Percentiles rank a stretch among this genome's conserved stretches.
Conservation (phyloP, 225 moss, liverwort and hornwort species). For the Ulota crispa region DNA sequence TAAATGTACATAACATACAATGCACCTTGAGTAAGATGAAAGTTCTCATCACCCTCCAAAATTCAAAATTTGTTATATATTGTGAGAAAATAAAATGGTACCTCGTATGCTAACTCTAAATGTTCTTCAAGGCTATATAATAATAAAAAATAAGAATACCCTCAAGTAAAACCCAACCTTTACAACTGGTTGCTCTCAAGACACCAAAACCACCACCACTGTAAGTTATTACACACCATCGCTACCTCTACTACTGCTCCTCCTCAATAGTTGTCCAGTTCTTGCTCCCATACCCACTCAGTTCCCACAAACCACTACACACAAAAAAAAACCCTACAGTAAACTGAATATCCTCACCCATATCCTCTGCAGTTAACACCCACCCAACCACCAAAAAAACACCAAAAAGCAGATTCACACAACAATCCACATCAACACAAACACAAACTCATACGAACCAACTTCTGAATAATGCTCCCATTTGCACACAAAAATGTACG, state of each 20-base stretch:
- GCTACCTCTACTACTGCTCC: not conserved
- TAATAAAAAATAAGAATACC: conserved; percentile 40
- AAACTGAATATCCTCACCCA: not conserved
- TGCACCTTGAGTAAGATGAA: not conserved
- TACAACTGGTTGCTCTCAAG: conserved; percentile 2
- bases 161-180: conserved; percentile 19
- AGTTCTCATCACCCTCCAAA: not conserved
- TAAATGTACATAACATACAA: too few species aligned
- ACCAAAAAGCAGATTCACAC: not conserved
- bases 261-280: conserved; percentile 46
- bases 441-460: not conserved
- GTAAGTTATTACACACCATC: not conserved
- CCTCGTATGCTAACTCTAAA: conserved; percentile 19
- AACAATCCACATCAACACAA: not conserved
- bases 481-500: not conserved
- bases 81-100: conserved; percentile 14
- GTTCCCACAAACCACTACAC: too few species aligned
- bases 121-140: not conserved
- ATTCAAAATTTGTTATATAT: not conserved
- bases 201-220: not conserved
- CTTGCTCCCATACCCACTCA: conserved; percentile 5
- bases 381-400: not conserved
- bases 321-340: not conserved
- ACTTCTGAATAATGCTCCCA: not conserved
- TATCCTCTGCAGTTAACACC: not conserved